Base-by-base conservation (phyloP, 148 eudicot species). In the Beta vulgaris region DNA sequence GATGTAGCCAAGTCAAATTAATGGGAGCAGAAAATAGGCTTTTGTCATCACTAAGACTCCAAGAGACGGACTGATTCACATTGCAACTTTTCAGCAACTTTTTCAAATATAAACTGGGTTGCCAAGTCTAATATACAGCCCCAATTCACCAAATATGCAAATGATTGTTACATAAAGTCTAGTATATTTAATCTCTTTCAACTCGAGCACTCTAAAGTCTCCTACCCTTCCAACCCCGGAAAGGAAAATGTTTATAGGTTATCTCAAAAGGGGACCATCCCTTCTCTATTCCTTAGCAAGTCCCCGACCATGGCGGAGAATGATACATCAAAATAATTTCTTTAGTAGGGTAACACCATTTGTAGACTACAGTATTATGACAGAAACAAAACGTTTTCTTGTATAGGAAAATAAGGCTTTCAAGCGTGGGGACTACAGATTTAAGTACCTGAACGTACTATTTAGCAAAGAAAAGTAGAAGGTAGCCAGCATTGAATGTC, bases 371-470 rank as follows among this genome's bases (percentile, higher is more conserved):
- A 53, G 71, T 29, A 48, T 10, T 53, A 43, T 32, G 55, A 42
- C 73, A 25, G 43, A 34, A 15, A 55, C 3, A 75, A 71, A 71
- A 75, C 65, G 25, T 28, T 36, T 34, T 64, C 60, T 37, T 42
- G 26, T 42, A 14, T n/a, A 67, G 55, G 4, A 58, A 37, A 53
- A 18, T 23, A 4, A 31, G 48, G 66, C 31, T 72, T 53, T 32
- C 23, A 29, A 13, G 23, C 12, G 75, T 55, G 72, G 83, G 79
- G 75, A 67, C 73, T 32, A 66, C 8, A 64, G 32, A 75, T 71
- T 80, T 42, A 74, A 75, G 69, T 71, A 76, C 72, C 79, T 69
- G 37, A 69, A 68, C 37, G 40, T 62, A 61, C 55, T 53, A 60
- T 40, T 63, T 44, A 11, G 42, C 68, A 60, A 18, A 48, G 48